Evolutionary conservation across 495 filamentous ascomycete species (phyloP), one percentile per base, ranked within the genome.

Genomic region (Xanthoparmelia taractica): DNA sequence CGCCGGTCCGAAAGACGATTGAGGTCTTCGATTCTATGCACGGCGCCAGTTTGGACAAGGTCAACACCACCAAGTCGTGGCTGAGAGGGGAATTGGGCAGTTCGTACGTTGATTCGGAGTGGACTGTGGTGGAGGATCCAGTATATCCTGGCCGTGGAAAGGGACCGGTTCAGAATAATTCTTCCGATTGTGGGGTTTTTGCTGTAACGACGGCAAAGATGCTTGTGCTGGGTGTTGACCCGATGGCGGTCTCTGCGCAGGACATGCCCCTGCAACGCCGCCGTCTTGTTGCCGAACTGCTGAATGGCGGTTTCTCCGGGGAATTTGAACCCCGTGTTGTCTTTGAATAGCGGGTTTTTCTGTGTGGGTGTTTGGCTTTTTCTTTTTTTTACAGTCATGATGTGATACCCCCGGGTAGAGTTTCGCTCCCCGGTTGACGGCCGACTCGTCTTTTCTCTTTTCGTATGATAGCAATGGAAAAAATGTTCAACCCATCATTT

Each of bases 121-220:
- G 91, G 91, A 72, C 66, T 2, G 71, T 78, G 0, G 72, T 82
- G 3, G 70, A 73, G 1, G 74, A 77, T 2, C 74, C 76, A 10
- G 73, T 68, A 0, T 72, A 73, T 8, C 36, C 7, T 8, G 65
- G 62, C 11, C 37, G 57, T 13, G 65, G 61, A 12, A 64, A 61
- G 12, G 70, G 69, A 33, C 84, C 86, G 0, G 70, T 67, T 11
- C 91, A 96, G 66, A 75, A 75, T 56, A 95, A 95, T 67, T 80
- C 80, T 1, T 84, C 75, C 63, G 91, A 96, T 69, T 96, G 91
- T 64, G 91, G 91, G 8, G 87, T 91, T 4, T 95, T 93, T 68
- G 79, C 86, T 7, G 80, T 88, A 25, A 87, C 86, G 1, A 92
- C 88, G 40, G 85, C 86, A 40, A 85, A 89, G 61, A 88, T 86